Evolutionary conservation across 2,329 filamentous ascomycete genomes (phyloP).

Genomic region (Sordariomycetes sp.): DNA sequence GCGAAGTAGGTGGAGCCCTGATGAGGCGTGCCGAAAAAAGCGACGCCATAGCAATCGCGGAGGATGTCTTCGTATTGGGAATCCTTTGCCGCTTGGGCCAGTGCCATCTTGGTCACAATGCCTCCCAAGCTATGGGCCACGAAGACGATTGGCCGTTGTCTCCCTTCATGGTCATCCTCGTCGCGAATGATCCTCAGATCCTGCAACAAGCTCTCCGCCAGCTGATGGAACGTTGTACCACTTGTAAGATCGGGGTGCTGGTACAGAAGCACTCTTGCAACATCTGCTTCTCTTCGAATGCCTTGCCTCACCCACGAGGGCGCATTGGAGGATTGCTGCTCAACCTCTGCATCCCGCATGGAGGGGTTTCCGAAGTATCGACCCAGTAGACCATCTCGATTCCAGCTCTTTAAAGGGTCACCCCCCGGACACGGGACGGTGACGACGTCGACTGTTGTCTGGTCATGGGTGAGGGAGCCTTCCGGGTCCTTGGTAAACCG

Average conservation of each 20-base stretch:
- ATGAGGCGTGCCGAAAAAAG: slow-evolving; percentile 52
- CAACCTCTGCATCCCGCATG: slow-evolving; percentile 25
- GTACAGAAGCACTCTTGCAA: slow-evolving; percentile 42
- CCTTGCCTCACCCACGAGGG: slow-evolving; percentile 46
- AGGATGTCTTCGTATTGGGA: slow-evolving; percentile 32
- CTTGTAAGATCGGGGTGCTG: slow-evolving; percentile 33
- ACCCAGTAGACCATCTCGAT: slow-evolving; percentile 35
- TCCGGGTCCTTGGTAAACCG: slow-evolving; percentile 24
- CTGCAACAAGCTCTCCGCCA: slow-evolving; percentile 37
- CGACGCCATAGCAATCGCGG: slow-evolving; percentile 49
- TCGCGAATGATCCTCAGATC: slow-evolving; percentile 27
- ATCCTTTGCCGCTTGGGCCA: slow-evolving; percentile 35
- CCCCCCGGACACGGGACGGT: slow-evolving; percentile 45
- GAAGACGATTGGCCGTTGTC: slow-evolving; percentile 44
- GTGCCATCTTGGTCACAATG: slow-evolving; percentile 46
- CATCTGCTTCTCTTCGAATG: slow-evolving; percentile 35
- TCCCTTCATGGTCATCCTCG: slow-evolving; percentile 9
- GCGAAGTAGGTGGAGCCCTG: slow-evolving; percentile 55
- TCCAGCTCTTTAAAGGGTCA: slow-evolving; percentile 44
- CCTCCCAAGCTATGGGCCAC: slow-evolving; percentile 54
- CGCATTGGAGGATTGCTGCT: slow-evolving; percentile 2
- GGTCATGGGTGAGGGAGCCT: slow-evolving; percentile 32
- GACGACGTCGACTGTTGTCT: slow-evolving; percentile 44
- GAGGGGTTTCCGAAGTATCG: slow-evolving; percentile 34
- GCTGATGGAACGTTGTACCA: slow-evolving; percentile 28